Percentiles rank a stretch among this genome's conserved stretches.
phyloP scores from a whole-genome alignment of 78 protist species.

The Dictyostelium discoideum region DNA sequence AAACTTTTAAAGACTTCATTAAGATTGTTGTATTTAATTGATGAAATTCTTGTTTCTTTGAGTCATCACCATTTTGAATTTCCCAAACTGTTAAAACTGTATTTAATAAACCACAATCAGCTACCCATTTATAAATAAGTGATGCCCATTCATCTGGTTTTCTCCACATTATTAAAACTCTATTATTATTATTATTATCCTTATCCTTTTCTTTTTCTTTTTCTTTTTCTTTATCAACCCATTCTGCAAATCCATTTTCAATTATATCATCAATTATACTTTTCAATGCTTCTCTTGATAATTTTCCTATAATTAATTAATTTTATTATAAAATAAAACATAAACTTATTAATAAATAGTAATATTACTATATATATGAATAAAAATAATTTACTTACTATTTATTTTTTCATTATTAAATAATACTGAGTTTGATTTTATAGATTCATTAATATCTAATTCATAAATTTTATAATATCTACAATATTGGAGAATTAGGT shows the following conservation, averaged over 20 bases:
- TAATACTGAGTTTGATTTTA: conserved; percentile 37
- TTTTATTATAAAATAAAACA: too few relatives aligned
- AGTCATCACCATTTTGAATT: conserved; percentile 82
- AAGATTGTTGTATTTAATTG: conserved; percentile 65
- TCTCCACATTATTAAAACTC: conserved; percentile 75
- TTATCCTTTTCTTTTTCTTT: neutral
- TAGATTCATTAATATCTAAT: conserved; percentile 72
- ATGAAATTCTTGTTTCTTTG: conserved; percentile 73
- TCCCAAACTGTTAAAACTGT: conserved; percentile 81
- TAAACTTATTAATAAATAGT: neutral
- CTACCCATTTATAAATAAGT: conserved; percentile 77
- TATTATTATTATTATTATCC: too few relatives aligned
- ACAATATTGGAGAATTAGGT: conserved; percentile 59
- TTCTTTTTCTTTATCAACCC: conserved; percentile 46
- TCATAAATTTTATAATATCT: conserved; percentile 54
- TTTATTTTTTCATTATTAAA: conserved; percentile 74
- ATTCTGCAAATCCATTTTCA: conserved; percentile 76
- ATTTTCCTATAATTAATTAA: conserved; percentile 31
- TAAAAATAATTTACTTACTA: neutral
- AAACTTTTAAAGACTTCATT: conserved; percentile 58
- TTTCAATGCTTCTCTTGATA: conserved; percentile 42
- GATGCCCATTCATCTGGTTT: conserved; percentile 86
- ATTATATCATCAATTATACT: conserved; percentile 69
- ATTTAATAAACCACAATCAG: conserved; percentile 57
- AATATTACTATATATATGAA: neutral